phyloP scores from a whole-genome alignment of 1,139 yeast species.

The Magnusiomyces ingens region DNA sequence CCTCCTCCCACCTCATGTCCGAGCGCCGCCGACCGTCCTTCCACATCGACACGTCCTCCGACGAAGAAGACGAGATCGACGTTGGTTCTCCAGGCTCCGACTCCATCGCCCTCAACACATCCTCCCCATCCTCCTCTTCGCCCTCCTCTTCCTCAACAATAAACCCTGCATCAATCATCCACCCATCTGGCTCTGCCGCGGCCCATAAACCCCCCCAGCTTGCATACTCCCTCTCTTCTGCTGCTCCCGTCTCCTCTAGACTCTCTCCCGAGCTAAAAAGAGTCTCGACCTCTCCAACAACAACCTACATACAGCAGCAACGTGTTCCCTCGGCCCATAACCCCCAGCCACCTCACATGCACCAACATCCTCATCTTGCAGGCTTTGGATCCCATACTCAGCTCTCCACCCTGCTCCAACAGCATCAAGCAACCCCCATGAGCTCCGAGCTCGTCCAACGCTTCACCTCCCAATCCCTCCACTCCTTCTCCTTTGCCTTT shows the following conservation, averaged over 20 bases:
- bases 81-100: background rate
- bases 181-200: background rate
- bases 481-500: conserved; percentile 79
- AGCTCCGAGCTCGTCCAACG: conserved; percentile 23
- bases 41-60: conserved; percentile 18
- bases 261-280: too few species aligned
- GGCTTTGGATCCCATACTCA: background rate
- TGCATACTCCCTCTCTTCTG: background rate
- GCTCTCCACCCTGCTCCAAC: conserved; percentile 5
- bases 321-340: background rate
- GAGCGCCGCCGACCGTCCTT: conserved; percentile 17
- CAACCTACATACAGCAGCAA: background rate
- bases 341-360: background rate
- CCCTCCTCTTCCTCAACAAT: background rate
- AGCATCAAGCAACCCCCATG: conserved; percentile 9
- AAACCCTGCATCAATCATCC: background rate
- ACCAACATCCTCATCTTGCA: background rate
- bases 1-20: too few species aligned
- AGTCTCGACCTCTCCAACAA: background rate
- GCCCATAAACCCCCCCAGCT: background rate
- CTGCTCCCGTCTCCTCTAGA: too few species aligned
- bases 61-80: conserved; percentile 16
- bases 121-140: background rate
- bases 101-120: background rate
- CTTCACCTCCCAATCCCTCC: conserved; percentile 75